Percentiles rank a stretch among this genome's conserved stretches.
These are phyloP conservation scores for Sarocladiaceae sp. DNA, from an alignment of 2,329 filamentous ascomycete genomes.

Conservation along the genomic window DNA sequence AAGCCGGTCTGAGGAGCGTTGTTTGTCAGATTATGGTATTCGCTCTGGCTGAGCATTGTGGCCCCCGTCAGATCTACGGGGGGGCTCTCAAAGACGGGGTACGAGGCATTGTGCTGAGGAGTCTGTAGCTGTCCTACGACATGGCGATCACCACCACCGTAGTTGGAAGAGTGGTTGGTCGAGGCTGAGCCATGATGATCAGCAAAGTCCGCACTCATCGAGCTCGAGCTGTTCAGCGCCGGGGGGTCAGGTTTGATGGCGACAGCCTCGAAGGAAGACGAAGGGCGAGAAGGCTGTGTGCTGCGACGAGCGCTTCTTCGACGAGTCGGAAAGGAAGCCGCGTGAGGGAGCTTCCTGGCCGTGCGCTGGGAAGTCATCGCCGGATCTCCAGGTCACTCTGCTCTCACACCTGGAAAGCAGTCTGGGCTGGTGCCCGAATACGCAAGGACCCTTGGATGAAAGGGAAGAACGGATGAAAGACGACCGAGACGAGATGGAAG, in stretches of 20 bases:
- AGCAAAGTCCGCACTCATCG: background rate
- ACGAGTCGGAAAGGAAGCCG: background rate
- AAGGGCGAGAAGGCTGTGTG: background rate
- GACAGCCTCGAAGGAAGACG: background rate
- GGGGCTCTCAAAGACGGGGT: slow-evolving; percentile 11
- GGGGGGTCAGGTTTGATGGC: background rate
- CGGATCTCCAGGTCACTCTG: too few relatives aligned
- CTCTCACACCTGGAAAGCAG: too few relatives aligned
- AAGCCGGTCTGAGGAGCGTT: background rate
- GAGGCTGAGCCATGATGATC: background rate
- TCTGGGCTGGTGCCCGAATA: too few relatives aligned
- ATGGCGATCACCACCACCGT: background rate
- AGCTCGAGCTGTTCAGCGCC: background rate
- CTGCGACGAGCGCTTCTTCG: background rate
- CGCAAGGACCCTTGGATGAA: too few relatives aligned
- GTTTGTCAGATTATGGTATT: slow-evolving; percentile 10
- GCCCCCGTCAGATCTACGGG: slow-evolving; percentile 12
- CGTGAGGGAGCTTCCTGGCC: background rate
- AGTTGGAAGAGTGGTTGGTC: background rate
- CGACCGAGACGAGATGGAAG: too few relatives aligned
- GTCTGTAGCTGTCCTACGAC: slow-evolving; percentile 8
- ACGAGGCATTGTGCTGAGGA: slow-evolving; percentile 1
- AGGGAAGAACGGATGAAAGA: too few relatives aligned
- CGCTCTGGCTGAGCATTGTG: slow-evolving; percentile 13
- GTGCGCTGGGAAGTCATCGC: background rate